Conservation (phyloP, 2,329 filamentous ascomycete genomes). For the Colletotrichum limetticola region DNA sequence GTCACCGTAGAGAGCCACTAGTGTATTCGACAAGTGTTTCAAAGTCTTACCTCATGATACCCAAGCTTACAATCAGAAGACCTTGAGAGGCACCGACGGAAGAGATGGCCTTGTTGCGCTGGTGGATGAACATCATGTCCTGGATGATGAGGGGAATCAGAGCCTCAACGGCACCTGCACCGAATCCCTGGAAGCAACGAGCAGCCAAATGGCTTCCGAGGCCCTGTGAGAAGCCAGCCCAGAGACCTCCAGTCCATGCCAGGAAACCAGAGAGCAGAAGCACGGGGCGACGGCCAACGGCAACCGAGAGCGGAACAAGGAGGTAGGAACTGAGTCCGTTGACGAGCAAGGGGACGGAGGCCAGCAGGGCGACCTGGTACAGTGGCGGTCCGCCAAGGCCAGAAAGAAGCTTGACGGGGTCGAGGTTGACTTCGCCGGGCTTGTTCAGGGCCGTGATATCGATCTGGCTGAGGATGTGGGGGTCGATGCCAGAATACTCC, state of each 20-base stretch:
- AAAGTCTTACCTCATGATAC: slow-evolving; percentile 37
- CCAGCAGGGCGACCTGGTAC: slow-evolving; percentile 43
- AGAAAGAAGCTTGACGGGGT: slow-evolving; percentile 44
- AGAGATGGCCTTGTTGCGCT: slow-evolving; percentile 48
- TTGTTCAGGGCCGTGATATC: slow-evolving; percentile 36
- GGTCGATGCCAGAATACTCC: slow-evolving; percentile 47
- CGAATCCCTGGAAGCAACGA: slow-evolving; percentile 47
- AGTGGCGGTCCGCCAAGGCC: slow-evolving; percentile 42
- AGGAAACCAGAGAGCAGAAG: slow-evolving; percentile 45
- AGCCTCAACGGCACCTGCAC: slow-evolving; percentile 48
- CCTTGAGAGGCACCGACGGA: slow-evolving; percentile 44
- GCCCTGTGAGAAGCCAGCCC: slow-evolving; percentile 46
- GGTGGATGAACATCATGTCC: slow-evolving; percentile 51
- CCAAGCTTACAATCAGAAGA: slow-evolving; percentile 43
- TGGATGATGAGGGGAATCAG: slow-evolving; percentile 51
- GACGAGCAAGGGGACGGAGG: slow-evolving; percentile 47
- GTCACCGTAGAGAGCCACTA: background rate
- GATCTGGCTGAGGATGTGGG: slow-evolving; percentile 41
- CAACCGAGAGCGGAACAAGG: slow-evolving; percentile 51
- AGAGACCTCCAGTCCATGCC: slow-evolving; percentile 49
- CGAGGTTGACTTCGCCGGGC: slow-evolving; percentile 36
- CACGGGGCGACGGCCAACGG: slow-evolving; percentile 48
- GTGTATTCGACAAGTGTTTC: background rate
- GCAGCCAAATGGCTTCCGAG: slow-evolving; percentile 46
- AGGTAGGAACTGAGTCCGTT: slow-evolving; percentile 49